Percentiles rank a stretch among this genome's conserved stretches.
phyloP scores from a whole-genome alignment of 768 basidiomycete genomes.

The Leccinum arenicola region DNA sequence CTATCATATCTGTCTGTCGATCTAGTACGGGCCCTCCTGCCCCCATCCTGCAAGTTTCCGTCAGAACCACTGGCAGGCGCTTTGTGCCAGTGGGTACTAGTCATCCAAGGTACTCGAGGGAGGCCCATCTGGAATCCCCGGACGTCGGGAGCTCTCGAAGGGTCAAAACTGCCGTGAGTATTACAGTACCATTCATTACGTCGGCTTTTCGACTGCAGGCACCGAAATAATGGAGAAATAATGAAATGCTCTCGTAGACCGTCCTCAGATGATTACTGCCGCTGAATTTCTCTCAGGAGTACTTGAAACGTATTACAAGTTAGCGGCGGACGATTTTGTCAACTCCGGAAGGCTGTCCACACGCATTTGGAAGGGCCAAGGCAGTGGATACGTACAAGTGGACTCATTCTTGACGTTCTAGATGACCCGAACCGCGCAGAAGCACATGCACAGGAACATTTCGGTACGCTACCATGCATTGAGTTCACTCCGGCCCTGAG shows the following conservation, averaged over 20 bases:
- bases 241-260: conserved; percentile 47
- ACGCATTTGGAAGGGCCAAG: conserved; percentile 48
- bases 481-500: neutral
- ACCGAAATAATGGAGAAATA: conserved; percentile 49
- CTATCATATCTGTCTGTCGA: no score
- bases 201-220: neutral
- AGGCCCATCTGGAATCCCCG: no score
- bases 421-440: conserved; percentile 36
- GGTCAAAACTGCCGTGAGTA: no score
- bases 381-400: conserved; percentile 40
- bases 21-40: no score
- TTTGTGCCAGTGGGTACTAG: no score
- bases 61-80: no score
- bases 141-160: no score
- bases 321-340: conserved; percentile 52
- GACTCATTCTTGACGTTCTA: conserved; percentile 29
- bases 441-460: conserved; percentile 45
- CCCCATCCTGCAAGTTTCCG: no score
- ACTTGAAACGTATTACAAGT: conserved; percentile 45
- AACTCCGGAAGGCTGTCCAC: conserved; percentile 52
- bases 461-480: conserved; percentile 23
- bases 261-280: conserved; percentile 49
- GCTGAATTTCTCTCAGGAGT: conserved; percentile 51
- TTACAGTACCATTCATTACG: no score
- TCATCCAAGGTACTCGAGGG: no score